A percentile compares a stretch with the other conserved stretches of the same genome.
These are phyloP conservation scores for Gossypium herbaceum DNA, from an alignment of 345 rosid genomes.

Conservation along the genomic window DNA sequence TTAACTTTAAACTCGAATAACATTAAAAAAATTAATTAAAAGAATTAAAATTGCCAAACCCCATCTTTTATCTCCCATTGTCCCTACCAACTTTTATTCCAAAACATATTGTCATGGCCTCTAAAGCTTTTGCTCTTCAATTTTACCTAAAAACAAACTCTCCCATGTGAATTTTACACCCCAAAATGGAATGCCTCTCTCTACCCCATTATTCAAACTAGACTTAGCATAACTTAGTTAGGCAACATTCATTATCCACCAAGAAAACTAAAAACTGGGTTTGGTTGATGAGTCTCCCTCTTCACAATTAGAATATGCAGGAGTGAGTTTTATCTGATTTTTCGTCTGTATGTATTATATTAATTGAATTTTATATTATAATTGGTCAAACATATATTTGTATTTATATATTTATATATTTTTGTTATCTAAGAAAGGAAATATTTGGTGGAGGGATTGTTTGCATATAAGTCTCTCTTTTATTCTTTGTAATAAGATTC, in stretches of 20 bases:
- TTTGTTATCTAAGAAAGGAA: constrained; percentile 15
- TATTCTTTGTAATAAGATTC: constrained; percentile 22
- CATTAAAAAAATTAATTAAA: not conserved
- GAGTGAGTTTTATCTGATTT: no score
- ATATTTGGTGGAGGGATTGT: constrained; percentile 7
- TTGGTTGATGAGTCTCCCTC: not conserved
- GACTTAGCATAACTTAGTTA: not conserved
- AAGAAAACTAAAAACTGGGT: not conserved
- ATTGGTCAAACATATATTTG: no score
- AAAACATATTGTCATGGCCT: not conserved
- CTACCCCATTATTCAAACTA: no score
- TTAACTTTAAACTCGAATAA: no score
- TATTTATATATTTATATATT: no score
- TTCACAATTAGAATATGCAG: no score
- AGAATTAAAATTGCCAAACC: not conserved
- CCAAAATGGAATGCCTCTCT: not conserved
- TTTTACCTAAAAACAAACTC: not conserved
- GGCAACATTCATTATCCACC: not conserved
- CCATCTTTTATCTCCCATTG: not conserved
- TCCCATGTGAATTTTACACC: constrained; percentile 4
- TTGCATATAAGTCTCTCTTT: constrained; percentile 14
- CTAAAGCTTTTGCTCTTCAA: not conserved
- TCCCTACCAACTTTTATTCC: not conserved
- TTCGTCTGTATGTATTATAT: no score
- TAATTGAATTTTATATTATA: no score